A percentile compares a stretch with the other conserved stretches of the same genome.
phyloP scores from a whole-genome alignment of 371 early-diverging fungal species.

The Nematocida sp. region DNA sequence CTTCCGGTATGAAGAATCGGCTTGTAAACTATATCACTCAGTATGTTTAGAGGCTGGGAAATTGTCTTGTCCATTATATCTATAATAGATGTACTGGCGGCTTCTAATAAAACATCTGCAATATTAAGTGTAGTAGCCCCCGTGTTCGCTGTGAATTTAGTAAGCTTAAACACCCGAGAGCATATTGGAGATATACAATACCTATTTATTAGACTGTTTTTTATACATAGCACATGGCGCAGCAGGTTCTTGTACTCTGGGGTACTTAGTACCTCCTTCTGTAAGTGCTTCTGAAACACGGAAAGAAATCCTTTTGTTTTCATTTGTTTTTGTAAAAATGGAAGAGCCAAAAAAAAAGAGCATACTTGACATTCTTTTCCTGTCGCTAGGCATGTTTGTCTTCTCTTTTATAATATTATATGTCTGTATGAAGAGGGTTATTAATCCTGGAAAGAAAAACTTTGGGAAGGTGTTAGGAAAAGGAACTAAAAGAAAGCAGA shows the following conservation, averaged over 20 bases:
- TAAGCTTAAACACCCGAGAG: neutral
- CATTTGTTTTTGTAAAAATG: conserved; percentile 43
- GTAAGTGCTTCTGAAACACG: conserved; percentile 43
- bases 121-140: neutral
- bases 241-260: neutral
- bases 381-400: neutral
- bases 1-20: neutral
- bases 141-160: neutral
- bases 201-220: neutral
- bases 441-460: conserved; percentile 28
- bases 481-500: neutral
- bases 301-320: conserved; percentile 3
- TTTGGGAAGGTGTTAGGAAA: conserved; percentile 13
- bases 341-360: conserved; percentile 21
- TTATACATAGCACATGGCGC: neutral
- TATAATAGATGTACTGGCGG: neutral
- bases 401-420: conserved; percentile 34
- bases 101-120: neutral
- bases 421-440: neutral
- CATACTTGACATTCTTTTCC: neutral
- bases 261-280: conserved; percentile 9
- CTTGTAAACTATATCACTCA: neutral
- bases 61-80: neutral
- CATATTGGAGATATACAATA: neutral
- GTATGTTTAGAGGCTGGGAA: neutral